Evolutionary conservation across 2,329 filamentous ascomycete genomes (phyloP).

Genomic region (Didymellaceae sp.): DNA sequence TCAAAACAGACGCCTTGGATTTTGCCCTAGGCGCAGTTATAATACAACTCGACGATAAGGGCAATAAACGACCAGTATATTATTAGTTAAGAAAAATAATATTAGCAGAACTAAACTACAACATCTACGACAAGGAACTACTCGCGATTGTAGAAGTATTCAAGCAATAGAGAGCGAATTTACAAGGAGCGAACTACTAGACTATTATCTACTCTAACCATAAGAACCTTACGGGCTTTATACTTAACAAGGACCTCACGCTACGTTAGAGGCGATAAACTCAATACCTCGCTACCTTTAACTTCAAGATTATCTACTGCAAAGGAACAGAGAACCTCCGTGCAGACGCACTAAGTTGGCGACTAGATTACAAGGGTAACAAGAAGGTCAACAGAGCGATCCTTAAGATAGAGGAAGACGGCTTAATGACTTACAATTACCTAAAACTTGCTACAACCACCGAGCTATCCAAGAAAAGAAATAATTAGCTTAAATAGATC

Average conservation of each 20-base stretch:
- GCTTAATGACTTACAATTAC: not conserved
- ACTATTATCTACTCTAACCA: slow-evolving; percentile 6
- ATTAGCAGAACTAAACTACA: not conserved
- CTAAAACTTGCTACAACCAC: not conserved
- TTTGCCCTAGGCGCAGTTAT: not conserved
- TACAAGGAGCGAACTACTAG: slow-evolving; percentile 4
- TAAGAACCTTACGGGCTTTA: slow-evolving; percentile 14
- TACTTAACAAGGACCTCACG: slow-evolving; percentile 1
- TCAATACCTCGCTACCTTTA: slow-evolving; percentile 4
- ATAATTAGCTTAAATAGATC: not conserved
- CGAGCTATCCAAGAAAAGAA: not conserved
- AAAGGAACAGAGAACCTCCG: slow-evolving; percentile 3
- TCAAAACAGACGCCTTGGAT: not conserved
- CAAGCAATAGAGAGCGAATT: slow-evolving; percentile 8
- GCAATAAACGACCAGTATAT: not conserved
- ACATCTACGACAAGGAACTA: not conserved
- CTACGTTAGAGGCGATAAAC: not conserved
- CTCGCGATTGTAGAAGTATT: not conserved
- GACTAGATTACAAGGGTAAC: not conserved
- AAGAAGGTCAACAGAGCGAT: not conserved
- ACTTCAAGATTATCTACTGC: slow-evolving; percentile 14
- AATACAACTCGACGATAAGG: not conserved
- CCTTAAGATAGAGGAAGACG: not conserved
- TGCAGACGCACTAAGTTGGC: slow-evolving; percentile 1
- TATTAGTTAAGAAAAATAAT: not conserved